A percentile compares a stretch with the other conserved stretches of the same genome.
Conservation (phyloP, 768 basidiomycete species). For the Clathrus columnatus region DNA sequence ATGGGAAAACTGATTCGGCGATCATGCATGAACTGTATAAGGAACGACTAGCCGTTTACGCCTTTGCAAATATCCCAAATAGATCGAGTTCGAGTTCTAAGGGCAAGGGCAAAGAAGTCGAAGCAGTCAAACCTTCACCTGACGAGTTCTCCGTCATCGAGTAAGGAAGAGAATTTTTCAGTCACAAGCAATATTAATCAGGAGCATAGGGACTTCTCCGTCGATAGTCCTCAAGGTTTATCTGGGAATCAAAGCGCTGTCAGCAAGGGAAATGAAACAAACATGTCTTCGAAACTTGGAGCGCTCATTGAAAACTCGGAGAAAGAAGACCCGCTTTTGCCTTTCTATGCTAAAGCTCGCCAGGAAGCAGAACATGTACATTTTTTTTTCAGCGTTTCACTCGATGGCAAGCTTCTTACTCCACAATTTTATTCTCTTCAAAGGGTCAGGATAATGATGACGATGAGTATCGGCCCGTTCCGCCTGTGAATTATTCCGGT, state of each 20-base stretch:
- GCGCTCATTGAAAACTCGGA: neutral
- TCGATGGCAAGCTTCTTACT: too few relatives aligned
- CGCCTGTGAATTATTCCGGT: neutral
- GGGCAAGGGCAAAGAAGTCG: neutral
- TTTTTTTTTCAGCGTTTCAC: neutral
- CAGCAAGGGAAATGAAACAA: too few relatives aligned
- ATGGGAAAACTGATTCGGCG: neutral
- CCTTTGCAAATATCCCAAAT: neutral
- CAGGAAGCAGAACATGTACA: constrained; percentile 34
- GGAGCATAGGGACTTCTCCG: constrained; percentile 3
- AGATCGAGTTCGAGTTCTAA: neutral
- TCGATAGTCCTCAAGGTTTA: constrained; percentile 18
- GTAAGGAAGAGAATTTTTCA: neutral
- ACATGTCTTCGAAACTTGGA: neutral
- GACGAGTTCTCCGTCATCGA: constrained; percentile 7
- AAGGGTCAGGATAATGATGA: too few relatives aligned
- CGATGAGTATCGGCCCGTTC: constrained; percentile 13
- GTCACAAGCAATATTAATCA: neutral
- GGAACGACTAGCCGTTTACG: neutral
- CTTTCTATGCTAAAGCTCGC: constrained; percentile 53
- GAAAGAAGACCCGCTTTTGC: constrained; percentile 46
- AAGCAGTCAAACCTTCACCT: neutral
- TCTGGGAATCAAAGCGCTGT: too few relatives aligned
- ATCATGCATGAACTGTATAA: constrained; percentile 8
- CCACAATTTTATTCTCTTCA: too few relatives aligned